Evolutionary conservation across 2,329 filamentous ascomycete species (phyloP).

Genomic region (Coniella lustricola): DNA sequence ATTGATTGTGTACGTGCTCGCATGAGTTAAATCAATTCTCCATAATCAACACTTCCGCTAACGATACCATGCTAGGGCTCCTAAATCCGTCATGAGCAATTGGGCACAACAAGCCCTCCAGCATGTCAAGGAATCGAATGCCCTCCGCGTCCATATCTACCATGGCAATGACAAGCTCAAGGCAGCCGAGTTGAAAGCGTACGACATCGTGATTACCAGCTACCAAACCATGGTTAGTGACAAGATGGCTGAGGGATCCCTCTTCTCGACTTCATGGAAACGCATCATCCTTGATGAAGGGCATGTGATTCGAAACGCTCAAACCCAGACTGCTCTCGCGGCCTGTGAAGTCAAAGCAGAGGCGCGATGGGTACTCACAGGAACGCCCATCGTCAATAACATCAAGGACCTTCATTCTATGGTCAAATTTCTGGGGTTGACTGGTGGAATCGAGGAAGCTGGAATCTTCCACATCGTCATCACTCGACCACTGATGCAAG

Average conservation of each 20-base stretch:
- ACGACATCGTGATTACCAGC: constrained; percentile 75
- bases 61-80: background rate
- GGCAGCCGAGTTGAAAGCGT: constrained; percentile 51
- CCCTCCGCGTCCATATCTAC: constrained; percentile 64
- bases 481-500: constrained; percentile 57
- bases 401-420: constrained; percentile 76
- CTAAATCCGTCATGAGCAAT: constrained; percentile 47
- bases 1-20: constrained; percentile 65
- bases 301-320: constrained; percentile 72
- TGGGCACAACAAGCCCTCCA: constrained; percentile 74
- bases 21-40: too few species aligned
- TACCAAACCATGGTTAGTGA: constrained; percentile 67
- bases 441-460: constrained; percentile 65
- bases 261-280: constrained; percentile 57
- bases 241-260: constrained; percentile 40
- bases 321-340: constrained; percentile 64
- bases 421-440: constrained; percentile 68
- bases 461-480: constrained; percentile 69
- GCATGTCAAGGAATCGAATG: constrained; percentile 59
- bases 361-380: constrained; percentile 73
- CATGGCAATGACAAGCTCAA: constrained; percentile 59
- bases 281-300: constrained; percentile 79
- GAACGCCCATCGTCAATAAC: constrained; percentile 77
- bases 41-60: background rate
- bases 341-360: constrained; percentile 59